Conservation (phyloP, 306 rosid genomes). For the Fragaria nilgerrensis region DNA sequence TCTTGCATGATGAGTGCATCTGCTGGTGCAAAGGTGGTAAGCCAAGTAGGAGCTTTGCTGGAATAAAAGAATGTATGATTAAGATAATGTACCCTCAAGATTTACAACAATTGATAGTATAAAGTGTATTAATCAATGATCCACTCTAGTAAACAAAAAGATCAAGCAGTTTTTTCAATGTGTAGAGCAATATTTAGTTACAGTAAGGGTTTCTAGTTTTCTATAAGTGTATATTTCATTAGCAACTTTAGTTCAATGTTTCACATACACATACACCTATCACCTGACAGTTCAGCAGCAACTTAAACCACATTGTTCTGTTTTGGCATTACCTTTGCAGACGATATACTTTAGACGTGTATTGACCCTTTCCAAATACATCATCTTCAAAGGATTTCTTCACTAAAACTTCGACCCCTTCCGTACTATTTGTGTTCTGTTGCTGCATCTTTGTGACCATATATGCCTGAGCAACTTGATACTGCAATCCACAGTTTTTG, state of each 20-base stretch:
- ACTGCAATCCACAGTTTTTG: conserved; percentile 23
- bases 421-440: conserved; percentile 36
- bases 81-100: conserved; percentile 1
- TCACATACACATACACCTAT: neutral
- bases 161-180: neutral
- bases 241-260: neutral
- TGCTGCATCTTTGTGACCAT: conserved; percentile 48
- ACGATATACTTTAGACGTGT: conserved; percentile 39
- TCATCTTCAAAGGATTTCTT: conserved; percentile 38
- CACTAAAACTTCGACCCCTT: conserved; percentile 46
- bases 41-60: conserved; percentile 52
- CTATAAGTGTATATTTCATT: neutral
- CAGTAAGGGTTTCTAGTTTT: neutral
- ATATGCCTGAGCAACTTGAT: conserved; percentile 41
- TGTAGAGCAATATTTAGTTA: neutral
- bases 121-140: neutral
- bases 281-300: neutral
- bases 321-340: conserved; percentile 38
- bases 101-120: neutral
- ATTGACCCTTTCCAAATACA: conserved; percentile 42
- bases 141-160: neutral
- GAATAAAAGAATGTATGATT: conserved; percentile 11
- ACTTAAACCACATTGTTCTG: neutral
- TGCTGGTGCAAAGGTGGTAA: conserved; percentile 46
- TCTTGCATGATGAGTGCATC: conserved; percentile 48